These are phyloP conservation scores for Aristolochia californica DNA, from an alignment of 164 flowering plant genomes.

Conservation along the genomic window DNA sequence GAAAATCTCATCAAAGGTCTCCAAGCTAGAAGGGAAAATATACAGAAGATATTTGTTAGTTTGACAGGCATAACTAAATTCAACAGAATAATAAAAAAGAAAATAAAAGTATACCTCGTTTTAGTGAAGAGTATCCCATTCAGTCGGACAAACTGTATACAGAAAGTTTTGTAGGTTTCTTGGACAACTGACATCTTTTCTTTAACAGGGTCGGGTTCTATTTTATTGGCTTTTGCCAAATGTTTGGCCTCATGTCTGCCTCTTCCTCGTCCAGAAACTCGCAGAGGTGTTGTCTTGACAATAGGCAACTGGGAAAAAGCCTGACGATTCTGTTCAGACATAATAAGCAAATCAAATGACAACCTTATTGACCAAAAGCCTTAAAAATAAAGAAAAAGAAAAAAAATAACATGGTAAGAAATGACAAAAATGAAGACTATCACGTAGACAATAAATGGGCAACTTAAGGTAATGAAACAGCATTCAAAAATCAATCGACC, in stretches of 20 bases:
- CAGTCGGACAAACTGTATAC: no score
- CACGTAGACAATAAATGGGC: background rate
- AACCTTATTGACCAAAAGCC: background rate
- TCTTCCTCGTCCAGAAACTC: conserved; percentile 38
- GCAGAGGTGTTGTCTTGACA: conserved; percentile 13
- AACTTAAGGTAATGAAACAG: background rate
- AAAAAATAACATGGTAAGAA: background rate
- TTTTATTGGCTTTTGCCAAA: conserved; percentile 29
- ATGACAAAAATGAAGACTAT: background rate
- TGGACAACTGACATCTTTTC: conserved; percentile 30
- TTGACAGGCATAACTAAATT: background rate
- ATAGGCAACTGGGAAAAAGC: conserved; percentile 19
- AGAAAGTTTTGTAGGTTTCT: no score
- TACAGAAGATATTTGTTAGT: background rate
- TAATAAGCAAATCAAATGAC: background rate
- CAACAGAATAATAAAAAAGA: background rate
- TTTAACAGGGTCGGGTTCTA: conserved; percentile 23
- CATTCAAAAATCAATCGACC: background rate
- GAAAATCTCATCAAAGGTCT: conserved; percentile 70
- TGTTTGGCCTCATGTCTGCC: conserved; percentile 46
- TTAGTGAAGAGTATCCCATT: no score
- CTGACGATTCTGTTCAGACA: conserved; percentile 65
- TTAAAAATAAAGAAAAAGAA: background rate
- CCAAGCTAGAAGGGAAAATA: conserved; percentile 47
- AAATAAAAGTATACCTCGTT: no score